Base-by-base conservation (phyloP, 805 yeast species). In the Suhomyces canberraensis region DNA sequence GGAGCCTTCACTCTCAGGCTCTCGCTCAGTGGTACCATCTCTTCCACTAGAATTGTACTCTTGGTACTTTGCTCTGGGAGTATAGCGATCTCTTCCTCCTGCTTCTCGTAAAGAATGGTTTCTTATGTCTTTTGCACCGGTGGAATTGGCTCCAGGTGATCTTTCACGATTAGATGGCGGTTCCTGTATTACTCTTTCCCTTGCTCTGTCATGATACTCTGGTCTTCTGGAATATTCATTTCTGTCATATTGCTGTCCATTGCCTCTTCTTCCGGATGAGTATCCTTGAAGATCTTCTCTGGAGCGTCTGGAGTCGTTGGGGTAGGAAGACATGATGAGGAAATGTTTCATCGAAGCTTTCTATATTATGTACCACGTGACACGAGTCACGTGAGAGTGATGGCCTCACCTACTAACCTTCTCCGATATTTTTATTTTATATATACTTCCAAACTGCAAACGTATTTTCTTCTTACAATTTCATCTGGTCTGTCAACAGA, bases 51-150 rank as follows among this genome's bases (percentile, higher is more conserved):
- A 20, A 7, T 16, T 37, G 15, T 35, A 31, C n/a, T 34, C 35
- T 17, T 37, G 39, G 25, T 39, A 31, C 32, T 36, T 16, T 5
- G 25, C 24, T 24, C 32, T 17, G n/a, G 33, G 27, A 11, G 24
- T 33, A 36, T 36, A 34, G 14, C 37, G 29, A 33, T 31, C 33
- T 27, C 49, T 36, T 5, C 40, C 37, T 17, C 29, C 6, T 3
- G 21, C 15, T 11, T 11, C 6, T 13, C 29, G 29, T 3, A 38
- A 37, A 2, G 35, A 31, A 7, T 25, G 14, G 15, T 29, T 34
- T 29, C 37, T 33, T 19, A 19, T 16, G 16, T 33, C 22, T 17
- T 22, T 16, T 7, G 22, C 21, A 17, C 22, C 11, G 4, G 11
- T 5, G 8, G 19, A 13, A 16, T 9, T 5, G 11, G 25, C 21